Evolutionary conservation across 352 stramenopile genomes (phyloP).

Genomic region (Aphanomyces cochlioides): DNA sequence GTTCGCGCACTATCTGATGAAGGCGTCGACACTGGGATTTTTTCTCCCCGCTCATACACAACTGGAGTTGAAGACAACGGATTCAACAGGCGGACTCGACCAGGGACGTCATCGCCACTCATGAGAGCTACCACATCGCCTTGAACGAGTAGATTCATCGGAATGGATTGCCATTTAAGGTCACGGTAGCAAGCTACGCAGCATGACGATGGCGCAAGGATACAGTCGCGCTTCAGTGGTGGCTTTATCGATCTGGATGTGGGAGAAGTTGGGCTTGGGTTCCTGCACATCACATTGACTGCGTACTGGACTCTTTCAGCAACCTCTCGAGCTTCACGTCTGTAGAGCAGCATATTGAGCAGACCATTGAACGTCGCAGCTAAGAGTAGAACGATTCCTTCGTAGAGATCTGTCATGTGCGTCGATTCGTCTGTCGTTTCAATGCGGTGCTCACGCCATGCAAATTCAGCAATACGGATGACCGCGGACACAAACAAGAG

Average conservation of each 20-base stretch:
- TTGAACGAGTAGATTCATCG: constrained; percentile 80
- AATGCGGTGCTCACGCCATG: constrained; percentile 30
- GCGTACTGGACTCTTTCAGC: constrained; percentile 66
- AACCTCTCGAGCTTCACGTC: constrained; percentile 74
- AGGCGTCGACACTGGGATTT: constrained; percentile 47
- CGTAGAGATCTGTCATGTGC: constrained; percentile 38
- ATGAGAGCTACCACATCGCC: constrained; percentile 77
- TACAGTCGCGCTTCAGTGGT: constrained; percentile 36
- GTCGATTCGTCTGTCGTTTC: constrained; percentile 29
- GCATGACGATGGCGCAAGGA: constrained; percentile 71
- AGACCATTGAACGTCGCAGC: constrained; percentile 56
- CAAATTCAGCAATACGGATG: constrained; percentile 58
- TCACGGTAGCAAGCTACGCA: constrained; percentile 79
- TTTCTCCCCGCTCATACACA: constrained; percentile 51
- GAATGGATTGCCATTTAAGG: constrained; percentile 70
- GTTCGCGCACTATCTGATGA: constrained; percentile 51
- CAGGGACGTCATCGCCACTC: constrained; percentile 75
- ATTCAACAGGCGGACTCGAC: constrained; percentile 47
- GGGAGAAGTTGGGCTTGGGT: not conserved
- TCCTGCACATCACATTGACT: constrained; percentile 54
- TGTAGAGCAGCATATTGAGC: constrained; percentile 61
- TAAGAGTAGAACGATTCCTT: constrained; percentile 58
- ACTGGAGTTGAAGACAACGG: constrained; percentile 22
- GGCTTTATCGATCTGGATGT: constrained; percentile 8
- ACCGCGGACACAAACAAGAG: constrained; percentile 60